A percentile compares a stretch with the other conserved stretches of the same genome.
Conservation (phyloP, 805 yeast species). For the Candida golubevii region DNA sequence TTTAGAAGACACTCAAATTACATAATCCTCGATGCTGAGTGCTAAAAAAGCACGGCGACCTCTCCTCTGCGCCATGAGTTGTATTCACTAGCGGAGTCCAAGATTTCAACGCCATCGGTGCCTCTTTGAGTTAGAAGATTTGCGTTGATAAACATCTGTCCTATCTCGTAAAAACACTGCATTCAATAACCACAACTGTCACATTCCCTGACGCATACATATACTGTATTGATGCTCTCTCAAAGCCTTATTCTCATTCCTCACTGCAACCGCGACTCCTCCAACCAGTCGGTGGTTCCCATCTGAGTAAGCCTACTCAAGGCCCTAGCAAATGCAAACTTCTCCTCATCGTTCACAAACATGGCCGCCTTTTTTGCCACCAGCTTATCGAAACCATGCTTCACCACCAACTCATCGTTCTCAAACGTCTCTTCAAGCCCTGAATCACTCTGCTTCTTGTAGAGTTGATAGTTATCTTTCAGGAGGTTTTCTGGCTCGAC, state of each 20-base stretch:
- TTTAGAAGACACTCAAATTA: too few species aligned
- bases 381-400: slow-evolving; percentile 72
- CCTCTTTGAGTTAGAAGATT: too few species aligned
- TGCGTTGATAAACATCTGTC: too few species aligned
- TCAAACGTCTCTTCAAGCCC: slow-evolving; percentile 40
- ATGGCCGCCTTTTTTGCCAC: slow-evolving; percentile 66
- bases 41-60: too few species aligned
- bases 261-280: slow-evolving; percentile 18
- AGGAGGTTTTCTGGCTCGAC: slow-evolving; percentile 71
- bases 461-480: slow-evolving; percentile 43
- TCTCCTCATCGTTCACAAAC: slow-evolving; percentile 91
- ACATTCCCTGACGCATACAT: background rate
- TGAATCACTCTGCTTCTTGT: slow-evolving; percentile 35
- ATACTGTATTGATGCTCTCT: background rate
- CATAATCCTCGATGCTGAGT: too few species aligned
- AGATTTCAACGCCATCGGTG: too few species aligned
- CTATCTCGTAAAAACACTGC: too few species aligned
- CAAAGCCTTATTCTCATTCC: too few species aligned
- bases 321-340: slow-evolving; percentile 95
- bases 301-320: slow-evolving; percentile 85
- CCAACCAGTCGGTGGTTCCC: slow-evolving; percentile 93
- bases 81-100: too few species aligned
- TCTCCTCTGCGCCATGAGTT: too few species aligned
- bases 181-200: too few species aligned
- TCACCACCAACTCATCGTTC: slow-evolving; percentile 60